Conservation (phyloP, 2,329 filamentous ascomycete genomes). For the Fusarium keratoplasticum region DNA sequence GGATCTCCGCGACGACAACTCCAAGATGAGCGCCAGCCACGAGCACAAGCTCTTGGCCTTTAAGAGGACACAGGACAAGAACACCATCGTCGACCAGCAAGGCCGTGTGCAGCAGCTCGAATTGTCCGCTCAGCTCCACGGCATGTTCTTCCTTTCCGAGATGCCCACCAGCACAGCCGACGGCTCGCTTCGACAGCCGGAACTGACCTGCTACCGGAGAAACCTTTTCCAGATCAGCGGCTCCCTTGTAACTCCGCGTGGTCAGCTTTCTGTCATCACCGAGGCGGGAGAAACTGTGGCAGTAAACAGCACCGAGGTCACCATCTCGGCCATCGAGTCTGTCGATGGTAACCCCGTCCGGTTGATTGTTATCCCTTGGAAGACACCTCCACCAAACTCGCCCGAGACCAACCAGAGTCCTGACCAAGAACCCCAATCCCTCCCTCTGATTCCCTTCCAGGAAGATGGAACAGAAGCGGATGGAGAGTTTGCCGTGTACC, state of each 20-base stretch:
- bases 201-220: slow-evolving; percentile 94
- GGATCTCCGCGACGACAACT: slow-evolving; percentile 68
- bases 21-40: slow-evolving; percentile 68
- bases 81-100: slow-evolving; percentile 69
- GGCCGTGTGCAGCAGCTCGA: slow-evolving; percentile 71
- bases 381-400: slow-evolving; percentile 86
- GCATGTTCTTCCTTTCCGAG: slow-evolving; percentile 90
- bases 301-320: slow-evolving; percentile 85
- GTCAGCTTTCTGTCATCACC: slow-evolving; percentile 82
- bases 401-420: slow-evolving; percentile 71
- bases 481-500: slow-evolving; percentile 88
- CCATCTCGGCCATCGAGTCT: slow-evolving; percentile 92
- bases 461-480: slow-evolving; percentile 71
- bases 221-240: slow-evolving; percentile 98
- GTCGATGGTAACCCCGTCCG: slow-evolving; percentile 93
- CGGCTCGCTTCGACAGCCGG: slow-evolving; percentile 73
- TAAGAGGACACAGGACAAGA: slow-evolving; percentile 67
- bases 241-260: slow-evolving; percentile 82
- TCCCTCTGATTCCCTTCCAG: slow-evolving; percentile 77
- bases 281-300: slow-evolving; percentile 87
- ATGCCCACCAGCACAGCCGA: slow-evolving; percentile 74
- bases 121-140: slow-evolving; percentile 79
- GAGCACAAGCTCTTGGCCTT: slow-evolving; percentile 72
- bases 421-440: slow-evolving; percentile 88
- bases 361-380: slow-evolving; percentile 97